Evolutionary conservation across 176 grass and related monocot species (phyloP).

Genomic region (Ensete ventricosum): DNA sequence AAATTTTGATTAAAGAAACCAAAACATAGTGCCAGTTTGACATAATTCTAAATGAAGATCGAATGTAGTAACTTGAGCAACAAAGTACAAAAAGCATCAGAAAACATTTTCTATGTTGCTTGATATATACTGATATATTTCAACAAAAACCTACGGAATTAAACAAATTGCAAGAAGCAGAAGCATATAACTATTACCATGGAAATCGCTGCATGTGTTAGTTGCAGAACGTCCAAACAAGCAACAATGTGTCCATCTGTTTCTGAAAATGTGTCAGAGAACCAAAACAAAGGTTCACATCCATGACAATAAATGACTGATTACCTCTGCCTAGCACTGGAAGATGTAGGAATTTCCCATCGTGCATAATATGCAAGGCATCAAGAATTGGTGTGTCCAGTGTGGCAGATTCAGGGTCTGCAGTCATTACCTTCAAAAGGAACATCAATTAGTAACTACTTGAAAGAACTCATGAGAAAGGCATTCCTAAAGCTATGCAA

Average conservation of each 20-base stretch:
- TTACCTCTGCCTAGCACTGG: slow-evolving; percentile 79
- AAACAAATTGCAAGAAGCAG: slow-evolving; percentile 11
- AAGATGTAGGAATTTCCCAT: slow-evolving; percentile 97
- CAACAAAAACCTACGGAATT: background rate
- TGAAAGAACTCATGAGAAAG: slow-evolving; percentile 1
- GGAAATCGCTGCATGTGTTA: slow-evolving; percentile 91
- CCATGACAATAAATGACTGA: slow-evolving; percentile 7
- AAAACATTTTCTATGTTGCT: background rate
- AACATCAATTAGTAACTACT: slow-evolving; percentile 3
- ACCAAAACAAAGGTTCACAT: slow-evolving; percentile 11
- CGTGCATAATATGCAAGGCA: slow-evolving; percentile 92
- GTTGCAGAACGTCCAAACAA: slow-evolving; percentile 86
- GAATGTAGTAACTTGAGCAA: background rate
- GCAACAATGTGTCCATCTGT: slow-evolving; percentile 69
- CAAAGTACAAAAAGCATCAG: background rate
- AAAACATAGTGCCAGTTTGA: background rate
- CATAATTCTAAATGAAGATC: background rate
- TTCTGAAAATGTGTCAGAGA: slow-evolving; percentile 25
- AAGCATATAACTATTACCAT: slow-evolving; percentile 41
- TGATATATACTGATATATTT: background rate
- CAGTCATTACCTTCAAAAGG: slow-evolving; percentile 71
- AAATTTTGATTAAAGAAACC: background rate
- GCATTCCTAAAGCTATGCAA: background rate
- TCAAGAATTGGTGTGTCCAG: slow-evolving; percentile 91
- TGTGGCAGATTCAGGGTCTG: slow-evolving; percentile 71